Percentiles rank a stretch among this genome's conserved stretches.
Conservation (phyloP, 257 asterid species). For the Gynochthodes officinalis region DNA sequence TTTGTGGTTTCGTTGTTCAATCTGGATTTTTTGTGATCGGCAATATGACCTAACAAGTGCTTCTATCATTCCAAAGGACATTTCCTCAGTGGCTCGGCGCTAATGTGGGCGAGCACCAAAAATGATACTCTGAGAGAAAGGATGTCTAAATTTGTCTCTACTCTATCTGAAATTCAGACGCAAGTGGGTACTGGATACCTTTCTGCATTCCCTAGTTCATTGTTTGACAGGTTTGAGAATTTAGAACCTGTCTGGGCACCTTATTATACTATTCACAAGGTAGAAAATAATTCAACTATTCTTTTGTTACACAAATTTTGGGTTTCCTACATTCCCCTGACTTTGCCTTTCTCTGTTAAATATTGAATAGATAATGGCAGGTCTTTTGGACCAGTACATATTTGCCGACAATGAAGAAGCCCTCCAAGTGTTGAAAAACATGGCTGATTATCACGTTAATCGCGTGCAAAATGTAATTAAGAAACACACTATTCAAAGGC, state of each 20-base stretch:
- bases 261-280: slow-evolving; percentile 89
- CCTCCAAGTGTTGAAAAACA: slow-evolving; percentile 47
- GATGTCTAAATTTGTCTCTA: slow-evolving; percentile 52
- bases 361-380: too few relatives aligned
- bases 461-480: slow-evolving; percentile 76
- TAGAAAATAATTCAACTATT: slow-evolving; percentile 11
- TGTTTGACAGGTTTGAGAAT: slow-evolving; percentile 71
- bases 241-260: slow-evolving; percentile 77
- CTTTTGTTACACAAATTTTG: neutral
- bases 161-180: slow-evolving; percentile 57
- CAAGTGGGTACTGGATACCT: slow-evolving; percentile 77
- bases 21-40: neutral
- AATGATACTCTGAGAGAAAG: too few relatives aligned
- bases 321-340: neutral
- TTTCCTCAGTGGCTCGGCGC: slow-evolving; percentile 46
- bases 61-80: slow-evolving; percentile 43
- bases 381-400: slow-evolving; percentile 78
- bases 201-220: slow-evolving; percentile 73
- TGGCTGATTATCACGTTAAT: slow-evolving; percentile 74
- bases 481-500: slow-evolving; percentile 61
- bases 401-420: slow-evolving; percentile 63
- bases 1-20: neutral
- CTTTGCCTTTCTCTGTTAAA: neutral
- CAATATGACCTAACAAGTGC: neutral
- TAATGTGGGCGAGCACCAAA: too few relatives aligned